Base-by-base conservation (phyloP, 108 stramenopile species). In the Discostella stelligeroides region DNA sequence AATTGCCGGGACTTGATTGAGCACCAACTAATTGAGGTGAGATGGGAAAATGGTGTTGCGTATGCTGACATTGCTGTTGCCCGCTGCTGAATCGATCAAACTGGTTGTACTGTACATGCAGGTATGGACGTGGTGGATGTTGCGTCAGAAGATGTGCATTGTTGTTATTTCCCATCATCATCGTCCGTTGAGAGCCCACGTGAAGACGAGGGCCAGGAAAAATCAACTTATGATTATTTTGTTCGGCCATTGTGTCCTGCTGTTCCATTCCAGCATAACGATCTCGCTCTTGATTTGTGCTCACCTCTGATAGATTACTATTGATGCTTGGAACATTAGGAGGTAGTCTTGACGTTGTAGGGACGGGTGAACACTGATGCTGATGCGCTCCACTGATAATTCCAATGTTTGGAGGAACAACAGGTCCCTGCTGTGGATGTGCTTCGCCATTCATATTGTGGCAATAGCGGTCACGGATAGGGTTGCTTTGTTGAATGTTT, bases 191-290 rank as follows among this genome's bases (percentile, higher is more conserved):
- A 34, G 3, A 34, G 34, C 34, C 34, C 51, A 25, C 5, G 2
- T 53, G 51, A 1, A 12, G 51, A 23, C 12, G 51, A 53, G n/a
- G n/a, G n/a, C 51, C 51, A 53, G 51, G 27, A 27, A 27, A 2
- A 15, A 14, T 17, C 48, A 49, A 49, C 48, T 7, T 49, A 20
- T 1, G 24, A 25, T 27, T 23, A n/a, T 53, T 12, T 27, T 25
- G 51, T 23, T 11, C 27, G 24, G 24, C 24, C 51, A 53, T 9
- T n/a, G 10, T 25, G n/a, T n/a, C n/a, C n/a, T n/a, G n/a, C n/a
- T n/a, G n/a, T 38, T 56, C 55, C 17, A 15, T 15, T 1, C 55
- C 55, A 38, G 55, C 55, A 56, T 56, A 56, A 17, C 55, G 55
- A 56, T 56, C 55, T 38, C 28, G 55, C 37, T 27, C 37, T 30